Evolutionary conservation across 306 rosid genomes (phyloP).

Genomic region (Sicyos edulis): DNA sequence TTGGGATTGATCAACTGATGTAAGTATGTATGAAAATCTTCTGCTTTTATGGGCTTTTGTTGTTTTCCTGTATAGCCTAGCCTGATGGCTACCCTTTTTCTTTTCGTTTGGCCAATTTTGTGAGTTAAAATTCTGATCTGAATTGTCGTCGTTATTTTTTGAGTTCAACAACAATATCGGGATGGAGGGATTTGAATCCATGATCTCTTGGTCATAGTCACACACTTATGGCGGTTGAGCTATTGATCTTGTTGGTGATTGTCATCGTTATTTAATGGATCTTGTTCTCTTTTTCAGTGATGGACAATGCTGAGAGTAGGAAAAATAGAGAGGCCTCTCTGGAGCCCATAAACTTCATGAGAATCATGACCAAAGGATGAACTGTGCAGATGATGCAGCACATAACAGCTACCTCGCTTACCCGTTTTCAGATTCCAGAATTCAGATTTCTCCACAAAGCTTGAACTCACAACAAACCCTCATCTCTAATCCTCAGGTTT

Average conservation of each 20-base stretch:
- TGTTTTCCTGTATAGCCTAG: conserved; percentile 7
- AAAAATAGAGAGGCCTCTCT: conserved; percentile 43
- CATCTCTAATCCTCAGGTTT: conserved; percentile 39
- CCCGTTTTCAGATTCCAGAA: conserved; percentile 23
- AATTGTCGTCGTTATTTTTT: conserved; percentile 18
- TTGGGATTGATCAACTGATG: conserved; percentile 13
- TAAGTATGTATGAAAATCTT: neutral
- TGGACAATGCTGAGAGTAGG: conserved; percentile 40
- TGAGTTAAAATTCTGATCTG: neutral
- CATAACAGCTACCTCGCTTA: conserved; percentile 6
- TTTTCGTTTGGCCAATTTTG: neutral
- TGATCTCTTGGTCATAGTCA: no score
- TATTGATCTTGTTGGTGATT: neutral
- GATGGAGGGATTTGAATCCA: no score
- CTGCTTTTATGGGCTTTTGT: neutral
- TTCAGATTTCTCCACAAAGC: conserved; percentile 26
- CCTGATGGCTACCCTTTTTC: neutral
- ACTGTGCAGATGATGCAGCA: conserved; percentile 21
- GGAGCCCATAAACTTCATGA: conserved; percentile 31
- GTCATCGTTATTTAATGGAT: conserved; percentile 21
- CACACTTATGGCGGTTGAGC: no score
- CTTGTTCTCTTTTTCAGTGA: conserved; percentile 25
- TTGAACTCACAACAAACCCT: conserved; percentile 11
- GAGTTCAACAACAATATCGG: no score
- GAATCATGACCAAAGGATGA: conserved; percentile 31